These are phyloP conservation scores for Colletotrichum camelliae DNA, from an alignment of 2,329 filamentous ascomycete species.

Conservation along the genomic window DNA sequence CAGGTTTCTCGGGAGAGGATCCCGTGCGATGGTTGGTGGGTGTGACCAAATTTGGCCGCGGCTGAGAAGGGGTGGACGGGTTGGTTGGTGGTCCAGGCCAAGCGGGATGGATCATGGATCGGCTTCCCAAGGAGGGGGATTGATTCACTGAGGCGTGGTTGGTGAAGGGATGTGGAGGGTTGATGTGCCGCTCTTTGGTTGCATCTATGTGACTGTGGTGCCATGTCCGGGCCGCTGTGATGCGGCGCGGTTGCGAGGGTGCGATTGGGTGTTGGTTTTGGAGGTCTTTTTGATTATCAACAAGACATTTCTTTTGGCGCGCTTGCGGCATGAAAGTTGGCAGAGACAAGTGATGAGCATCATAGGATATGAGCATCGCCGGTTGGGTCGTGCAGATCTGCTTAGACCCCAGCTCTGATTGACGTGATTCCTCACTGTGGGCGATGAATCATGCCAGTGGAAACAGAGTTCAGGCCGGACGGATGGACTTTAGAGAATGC, in stretches of 20 bases:
- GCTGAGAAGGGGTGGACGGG: neutral
- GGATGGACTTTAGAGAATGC: neutral
- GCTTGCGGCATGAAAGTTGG: neutral
- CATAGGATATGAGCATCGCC: neutral
- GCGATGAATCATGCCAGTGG: neutral
- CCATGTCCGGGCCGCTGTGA: neutral
- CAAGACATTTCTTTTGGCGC: neutral
- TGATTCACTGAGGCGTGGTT: neutral
- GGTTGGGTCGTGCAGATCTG: neutral
- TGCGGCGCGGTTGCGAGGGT: neutral
- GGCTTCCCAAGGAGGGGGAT: neutral
- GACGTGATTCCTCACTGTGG: neutral
- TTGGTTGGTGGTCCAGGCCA: neutral
- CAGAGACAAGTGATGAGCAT: neutral
- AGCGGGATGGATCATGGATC: neutral
- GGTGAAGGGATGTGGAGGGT: neutral
- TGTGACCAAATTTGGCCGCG: neutral
- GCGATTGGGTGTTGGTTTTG: neutral
- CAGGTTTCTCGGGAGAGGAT: slow-evolving; percentile 6
- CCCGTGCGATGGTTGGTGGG: neutral
- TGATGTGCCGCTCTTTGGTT: neutral
- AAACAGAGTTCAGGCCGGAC: neutral
- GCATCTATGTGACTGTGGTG: neutral
- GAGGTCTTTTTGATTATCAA: neutral
- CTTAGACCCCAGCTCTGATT: neutral